Conservation (phyloP, 2,329 filamentous ascomycete genomes). For the Alternaria arborescens region DNA sequence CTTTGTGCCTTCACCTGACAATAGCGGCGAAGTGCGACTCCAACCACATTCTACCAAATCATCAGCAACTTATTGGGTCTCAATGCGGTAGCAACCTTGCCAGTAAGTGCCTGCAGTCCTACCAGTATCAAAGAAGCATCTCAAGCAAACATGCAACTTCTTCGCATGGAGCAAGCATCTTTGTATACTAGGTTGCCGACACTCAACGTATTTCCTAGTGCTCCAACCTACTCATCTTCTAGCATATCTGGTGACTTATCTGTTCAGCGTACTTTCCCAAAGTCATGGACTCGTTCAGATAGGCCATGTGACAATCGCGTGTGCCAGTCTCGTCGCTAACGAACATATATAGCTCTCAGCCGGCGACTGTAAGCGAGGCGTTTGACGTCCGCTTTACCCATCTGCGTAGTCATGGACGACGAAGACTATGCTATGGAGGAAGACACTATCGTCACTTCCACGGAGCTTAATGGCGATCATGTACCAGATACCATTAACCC, state of each 20-base stretch:
- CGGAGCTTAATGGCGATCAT: constrained; percentile 44
- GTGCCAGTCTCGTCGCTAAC: constrained; percentile 5
- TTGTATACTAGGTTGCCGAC: not conserved
- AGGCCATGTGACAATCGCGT: not conserved
- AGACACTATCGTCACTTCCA: constrained; percentile 40
- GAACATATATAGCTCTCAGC: constrained; percentile 20
- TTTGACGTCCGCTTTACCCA: constrained; percentile 22
- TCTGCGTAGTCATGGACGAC: constrained; percentile 35
- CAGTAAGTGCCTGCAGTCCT: constrained; percentile 14
- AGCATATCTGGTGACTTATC: not conserved
- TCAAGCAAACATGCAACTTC: not conserved
- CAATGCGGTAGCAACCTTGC: constrained; percentile 23
- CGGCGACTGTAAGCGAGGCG: constrained; percentile 26
- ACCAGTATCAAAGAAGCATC: not conserved
- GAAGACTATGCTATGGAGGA: constrained; percentile 44
- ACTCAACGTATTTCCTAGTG: not conserved
- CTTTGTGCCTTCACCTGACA: not conserved
- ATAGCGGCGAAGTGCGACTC: not conserved
- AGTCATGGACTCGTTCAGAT: not conserved
- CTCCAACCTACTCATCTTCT: not conserved
- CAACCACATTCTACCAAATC: not conserved
- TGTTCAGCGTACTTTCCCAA: not conserved
- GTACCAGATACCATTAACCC: constrained; percentile 39
- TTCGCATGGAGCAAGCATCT: not conserved
- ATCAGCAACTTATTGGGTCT: constrained; percentile 3